Base-by-base conservation (phyloP, 2,329 filamentous ascomycete genomes). In the Arthroderma uncinatum region DNA sequence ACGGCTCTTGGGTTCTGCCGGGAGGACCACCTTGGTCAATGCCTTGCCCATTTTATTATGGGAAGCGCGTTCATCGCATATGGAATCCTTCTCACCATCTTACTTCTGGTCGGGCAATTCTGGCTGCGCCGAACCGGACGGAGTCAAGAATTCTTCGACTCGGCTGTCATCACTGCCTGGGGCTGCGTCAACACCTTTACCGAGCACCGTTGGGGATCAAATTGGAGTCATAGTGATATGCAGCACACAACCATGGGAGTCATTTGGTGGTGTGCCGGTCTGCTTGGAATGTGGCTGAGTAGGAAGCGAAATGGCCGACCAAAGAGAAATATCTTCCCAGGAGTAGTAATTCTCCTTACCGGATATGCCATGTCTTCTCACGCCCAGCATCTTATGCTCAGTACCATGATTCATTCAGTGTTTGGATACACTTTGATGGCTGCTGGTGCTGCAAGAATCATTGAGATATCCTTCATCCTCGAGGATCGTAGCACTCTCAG, bases 191-290 rank as follows among this genome's bases (percentile, higher is more conserved):
- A 97, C 72, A 97, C 93, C 7, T 97, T 98, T 65, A 98, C 93
- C 16, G 93, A 97, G 72, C 93, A 98, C 69, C 83, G 87, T 55
- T 98, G 93, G 93, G 93, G 93, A 56, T 79, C 79, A 0, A 80
- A 82, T 0, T 98, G 93, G 93, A 89, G 87, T 55, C 83, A 82
- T 72, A 97, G 96, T 67, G 93, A 98, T 71, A 83, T 95, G 74
- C 92, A 98, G 71, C 93, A 98, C 71, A 98, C 93, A 0, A 89
- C 87, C n/a, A 97, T 98, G 92, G 93, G 93, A n/a, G 83, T 98
- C 61, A 84, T 98, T 54, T 98, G 93, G 93, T 98, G 92, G 92
- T 87, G 84, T 65, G 92, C 93, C 6, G 93, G 93, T 23, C 76
- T 98, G 30, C 81, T 92, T 9, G 93, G 93, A 42, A 80, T 98